phyloP scores from a whole-genome alignment of 2,329 filamentous ascomycete genomes.

The Plenodomus biglobosus region DNA sequence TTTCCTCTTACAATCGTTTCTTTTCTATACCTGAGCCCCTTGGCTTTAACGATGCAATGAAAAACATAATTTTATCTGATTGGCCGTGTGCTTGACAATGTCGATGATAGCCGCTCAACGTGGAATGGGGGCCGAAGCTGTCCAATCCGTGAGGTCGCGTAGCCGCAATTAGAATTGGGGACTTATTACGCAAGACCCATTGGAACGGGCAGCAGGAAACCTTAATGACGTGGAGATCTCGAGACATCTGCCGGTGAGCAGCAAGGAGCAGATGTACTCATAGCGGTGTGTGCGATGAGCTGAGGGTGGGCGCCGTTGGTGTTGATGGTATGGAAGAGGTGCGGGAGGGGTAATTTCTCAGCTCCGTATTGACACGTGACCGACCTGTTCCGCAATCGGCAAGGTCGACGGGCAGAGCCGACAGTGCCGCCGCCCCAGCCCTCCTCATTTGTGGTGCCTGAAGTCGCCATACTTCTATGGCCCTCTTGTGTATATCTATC shows the following conservation, averaged over 20 bases:
- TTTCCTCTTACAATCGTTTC: slow-evolving; percentile 43
- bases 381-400: slow-evolving; percentile 17
- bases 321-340: slow-evolving; percentile 30
- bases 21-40: slow-evolving; percentile 33
- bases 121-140: slow-evolving; percentile 41
- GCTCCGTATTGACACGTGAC: slow-evolving; percentile 33
- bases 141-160: slow-evolving; percentile 47
- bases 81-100: slow-evolving; percentile 31
- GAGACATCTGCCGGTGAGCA: not conserved
- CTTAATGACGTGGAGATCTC: not conserved
- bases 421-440: slow-evolving; percentile 20
- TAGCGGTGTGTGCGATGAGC: slow-evolving; percentile 10
- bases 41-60: slow-evolving; percentile 39
- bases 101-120: slow-evolving; percentile 44
- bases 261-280: slow-evolving; percentile 4
- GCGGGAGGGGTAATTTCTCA: slow-evolving; percentile 38
- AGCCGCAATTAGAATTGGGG: slow-evolving; percentile 44
- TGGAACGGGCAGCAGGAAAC: not conserved
- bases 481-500: not conserved
- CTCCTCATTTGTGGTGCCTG: slow-evolving; percentile 1
- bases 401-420: slow-evolving; percentile 12
- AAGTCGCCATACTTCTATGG: not conserved
- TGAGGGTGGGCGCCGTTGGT: slow-evolving; percentile 18
- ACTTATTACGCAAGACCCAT: slow-evolving; percentile 39
- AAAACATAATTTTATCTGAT: slow-evolving; percentile 30